A percentile compares a stretch with the other conserved stretches of the same genome.
phyloP scores from a whole-genome alignment of 306 rosid species.

The Corylus americana region DNA sequence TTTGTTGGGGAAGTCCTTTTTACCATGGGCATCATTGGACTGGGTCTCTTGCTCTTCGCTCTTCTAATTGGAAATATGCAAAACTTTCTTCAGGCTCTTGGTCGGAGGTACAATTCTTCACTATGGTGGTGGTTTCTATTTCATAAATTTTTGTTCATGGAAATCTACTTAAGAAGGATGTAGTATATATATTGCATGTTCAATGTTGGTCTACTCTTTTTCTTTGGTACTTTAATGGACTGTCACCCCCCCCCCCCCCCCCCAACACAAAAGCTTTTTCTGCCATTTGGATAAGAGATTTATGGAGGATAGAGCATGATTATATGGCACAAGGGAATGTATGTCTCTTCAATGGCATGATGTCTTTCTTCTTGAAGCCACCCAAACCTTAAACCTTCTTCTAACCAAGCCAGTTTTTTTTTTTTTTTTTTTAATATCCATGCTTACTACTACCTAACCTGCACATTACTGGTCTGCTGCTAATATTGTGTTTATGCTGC shows the following conservation, averaged over 20 bases:
- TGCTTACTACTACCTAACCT: neutral
- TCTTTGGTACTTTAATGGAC: neutral
- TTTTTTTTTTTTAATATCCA: neutral
- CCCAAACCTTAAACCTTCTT: neutral
- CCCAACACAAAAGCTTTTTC: neutral
- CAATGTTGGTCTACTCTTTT: neutral
- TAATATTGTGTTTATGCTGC: neutral
- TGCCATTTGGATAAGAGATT: neutral
- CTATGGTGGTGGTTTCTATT: neutral
- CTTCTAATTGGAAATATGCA: slow-evolving; percentile 87
- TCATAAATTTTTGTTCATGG: slow-evolving; percentile 1
- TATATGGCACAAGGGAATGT: neutral
- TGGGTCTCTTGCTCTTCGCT: slow-evolving; percentile 86
- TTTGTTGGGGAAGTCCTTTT: slow-evolving; percentile 75
- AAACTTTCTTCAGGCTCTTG: slow-evolving; percentile 89
- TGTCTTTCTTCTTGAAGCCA: neutral
- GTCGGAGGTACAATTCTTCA: slow-evolving; percentile 47
- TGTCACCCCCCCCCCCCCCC: neutral
- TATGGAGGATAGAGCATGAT: neutral
- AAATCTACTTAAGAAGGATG: neutral
- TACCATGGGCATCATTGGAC: slow-evolving; percentile 71
- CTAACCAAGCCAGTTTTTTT: neutral
- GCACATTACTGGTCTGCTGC: neutral
- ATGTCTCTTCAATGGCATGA: neutral
- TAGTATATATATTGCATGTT: neutral